Conservation (phyloP, 352 stramenopile genomes). For the Phytophthora megakarya region DNA sequence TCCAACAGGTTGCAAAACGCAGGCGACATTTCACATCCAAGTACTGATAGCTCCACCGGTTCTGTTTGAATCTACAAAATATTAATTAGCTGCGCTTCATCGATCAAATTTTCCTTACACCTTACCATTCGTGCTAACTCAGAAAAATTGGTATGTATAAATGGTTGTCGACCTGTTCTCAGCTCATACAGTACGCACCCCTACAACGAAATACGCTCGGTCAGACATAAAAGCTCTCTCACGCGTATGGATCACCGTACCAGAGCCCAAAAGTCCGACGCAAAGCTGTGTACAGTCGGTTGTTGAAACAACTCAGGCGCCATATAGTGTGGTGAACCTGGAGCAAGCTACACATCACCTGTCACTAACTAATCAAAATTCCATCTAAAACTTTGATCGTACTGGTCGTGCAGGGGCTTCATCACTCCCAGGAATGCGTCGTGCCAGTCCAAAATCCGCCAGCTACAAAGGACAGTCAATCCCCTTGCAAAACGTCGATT, state of each 20-base stretch:
- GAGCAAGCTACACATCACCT: conserved; percentile 41
- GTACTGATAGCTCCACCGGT: conserved; percentile 44
- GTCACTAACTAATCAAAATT: background rate
- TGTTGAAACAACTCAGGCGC: conserved; percentile 91
- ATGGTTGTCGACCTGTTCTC: conserved; percentile 63
- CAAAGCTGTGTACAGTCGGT: conserved; percentile 85
- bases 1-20: conserved; percentile 64
- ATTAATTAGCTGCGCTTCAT: background rate
- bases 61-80: conserved; percentile 72
- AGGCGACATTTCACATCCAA: conserved; percentile 55
- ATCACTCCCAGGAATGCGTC: conserved; percentile 76
- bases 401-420: conserved; percentile 38
- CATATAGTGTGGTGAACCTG: conserved; percentile 92
- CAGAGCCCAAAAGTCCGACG: conserved; percentile 89
- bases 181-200: conserved; percentile 85
- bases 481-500: background rate
- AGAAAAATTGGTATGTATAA: conserved; percentile 75
- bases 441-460: conserved; percentile 89
- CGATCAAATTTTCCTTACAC: background rate
- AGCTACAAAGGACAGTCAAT: conserved; percentile 45
- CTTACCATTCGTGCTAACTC: conserved; percentile 72
- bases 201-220: conserved; percentile 33
- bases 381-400: conserved; percentile 3
- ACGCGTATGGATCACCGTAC: conserved; percentile 30
- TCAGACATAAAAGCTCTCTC: background rate